Evolutionary conservation across 1,139 yeast species (phyloP).

Genomic region (Yarrowia galli): DNA sequence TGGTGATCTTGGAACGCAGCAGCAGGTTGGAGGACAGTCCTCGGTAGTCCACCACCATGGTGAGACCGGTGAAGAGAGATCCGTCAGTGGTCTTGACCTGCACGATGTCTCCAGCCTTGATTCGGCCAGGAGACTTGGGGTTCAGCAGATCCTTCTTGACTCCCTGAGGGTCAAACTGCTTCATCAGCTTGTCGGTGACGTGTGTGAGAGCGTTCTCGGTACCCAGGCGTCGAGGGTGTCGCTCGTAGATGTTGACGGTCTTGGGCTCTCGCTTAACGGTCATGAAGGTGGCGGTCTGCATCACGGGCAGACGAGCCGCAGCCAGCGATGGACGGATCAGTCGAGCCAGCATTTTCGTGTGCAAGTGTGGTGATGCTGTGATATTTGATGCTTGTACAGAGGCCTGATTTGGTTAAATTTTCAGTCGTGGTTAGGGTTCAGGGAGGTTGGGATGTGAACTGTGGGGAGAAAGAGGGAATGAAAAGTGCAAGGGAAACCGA

Average conservation of each 20-base stretch:
- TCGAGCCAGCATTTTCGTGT: conserved; percentile 34
- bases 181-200: conserved; percentile 54
- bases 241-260: conserved; percentile 30
- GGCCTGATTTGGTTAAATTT: conserved; percentile 30
- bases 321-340: conserved; percentile 39
- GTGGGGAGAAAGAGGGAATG: background rate
- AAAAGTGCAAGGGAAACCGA: background rate
- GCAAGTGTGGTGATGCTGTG: conserved; percentile 20
- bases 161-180: conserved; percentile 75
- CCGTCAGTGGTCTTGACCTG: conserved; percentile 75
- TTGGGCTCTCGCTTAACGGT: conserved; percentile 15
- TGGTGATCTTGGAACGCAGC: conserved; percentile 78
- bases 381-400: background rate
- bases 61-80: conserved; percentile 76
- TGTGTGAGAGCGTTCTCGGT: conserved; percentile 29
- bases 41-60: conserved; percentile 74
- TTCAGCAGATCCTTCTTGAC: conserved; percentile 72
- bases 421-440: conserved; percentile 30
- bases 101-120: conserved; percentile 69
- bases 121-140: conserved; percentile 50
- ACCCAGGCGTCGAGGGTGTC: conserved; percentile 37
- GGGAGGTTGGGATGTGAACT: background rate
- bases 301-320: conserved; percentile 30
- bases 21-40: conserved; percentile 74
- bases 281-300: conserved; percentile 31